Conservation (phyloP, 78 protist species). For the Dictyostelium discoideum region DNA sequence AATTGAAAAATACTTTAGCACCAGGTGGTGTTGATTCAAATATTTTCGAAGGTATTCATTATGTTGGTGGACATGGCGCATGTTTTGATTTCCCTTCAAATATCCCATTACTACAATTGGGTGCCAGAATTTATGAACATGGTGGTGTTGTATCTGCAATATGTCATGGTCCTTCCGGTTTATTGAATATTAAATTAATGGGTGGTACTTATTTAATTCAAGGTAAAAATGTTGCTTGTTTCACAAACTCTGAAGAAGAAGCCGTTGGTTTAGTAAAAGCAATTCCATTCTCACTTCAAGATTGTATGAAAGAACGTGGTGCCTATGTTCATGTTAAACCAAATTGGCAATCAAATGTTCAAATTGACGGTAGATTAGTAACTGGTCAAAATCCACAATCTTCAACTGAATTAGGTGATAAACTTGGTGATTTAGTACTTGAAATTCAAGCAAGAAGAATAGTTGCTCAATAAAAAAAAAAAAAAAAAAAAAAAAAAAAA, state of each 20-base stretch:
- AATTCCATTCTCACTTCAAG: slow-evolving; percentile 63
- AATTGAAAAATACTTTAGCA: slow-evolving; percentile 15
- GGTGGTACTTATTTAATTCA: slow-evolving; percentile 37
- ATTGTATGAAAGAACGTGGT: slow-evolving; percentile 52
- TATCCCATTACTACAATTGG: not conserved
- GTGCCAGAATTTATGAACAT: slow-evolving; percentile 20
- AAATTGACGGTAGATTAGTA: slow-evolving; percentile 39
- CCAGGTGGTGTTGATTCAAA: slow-evolving; percentile 60
- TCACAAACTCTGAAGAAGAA: slow-evolving; percentile 77
- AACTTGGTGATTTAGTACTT: slow-evolving; percentile 3
- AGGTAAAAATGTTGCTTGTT: slow-evolving; percentile 72
- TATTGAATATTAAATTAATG: slow-evolving; percentile 19
- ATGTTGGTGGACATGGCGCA: slow-evolving; percentile 84
- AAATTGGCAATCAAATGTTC: slow-evolving; percentile 29
- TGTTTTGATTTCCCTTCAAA: slow-evolving; percentile 57
- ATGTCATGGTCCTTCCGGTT: slow-evolving; percentile 80
- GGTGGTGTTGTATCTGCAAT: slow-evolving; percentile 55
- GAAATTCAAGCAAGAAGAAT: slow-evolving; percentile 43
- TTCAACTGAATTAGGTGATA: slow-evolving; percentile 43
- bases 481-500: not conserved
- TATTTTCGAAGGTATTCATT: slow-evolving; percentile 73
- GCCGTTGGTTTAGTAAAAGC: slow-evolving; percentile 22
- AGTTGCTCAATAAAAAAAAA: not conserved
- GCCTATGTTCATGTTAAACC: not conserved
- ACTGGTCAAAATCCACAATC: slow-evolving; percentile 81